Evolutionary conservation across 2,329 filamentous ascomycete species (phyloP), one percentile per base, ranked within the genome.

Genomic region (Pseudocercospora vitis): DNA sequence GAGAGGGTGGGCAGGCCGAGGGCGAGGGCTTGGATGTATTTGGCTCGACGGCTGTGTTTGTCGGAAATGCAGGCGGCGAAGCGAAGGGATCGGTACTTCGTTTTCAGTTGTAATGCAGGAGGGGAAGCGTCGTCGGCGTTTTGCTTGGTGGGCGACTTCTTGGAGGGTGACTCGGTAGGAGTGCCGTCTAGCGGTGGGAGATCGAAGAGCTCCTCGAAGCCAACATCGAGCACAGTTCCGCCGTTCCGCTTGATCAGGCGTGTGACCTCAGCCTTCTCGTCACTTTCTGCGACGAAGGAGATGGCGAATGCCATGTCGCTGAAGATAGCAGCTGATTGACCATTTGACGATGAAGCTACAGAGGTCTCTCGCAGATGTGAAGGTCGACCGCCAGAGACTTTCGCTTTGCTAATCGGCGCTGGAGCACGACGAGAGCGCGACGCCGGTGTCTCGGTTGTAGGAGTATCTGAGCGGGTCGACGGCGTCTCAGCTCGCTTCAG

Each of bases 11-110:
- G 94, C 0, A 99, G 73, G 0, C 89, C 90, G 0, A 99, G 81
- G 0, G 94, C 91, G 2, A 99, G 81, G 0, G 94, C 94, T 73
- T 97, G 91, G 79, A 97, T 88, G 70, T 94, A 96, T 69, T 97
- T 99, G 46, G 85, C 82, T 58, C 90, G 91, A 42, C 92, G 84
- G 5, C 88, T 94, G 69, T 96, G 88, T 3, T 83, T 82, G 65
- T 97, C 89, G 0, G 91, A 87, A 55, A 99, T 88, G 11, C 97
- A 75, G 3, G 90, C 91, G 0, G 88, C 84, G 66, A 99, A 97
- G 0, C 89, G 86, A 1, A 85, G 75, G 73, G 29, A 74, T 65
- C 18, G 81, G 80, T 18, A 75, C 70, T 8, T 75, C 60, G 1
- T 75, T 46, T 65, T 82, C 0, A 95, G 76, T 1, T 31, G 62